Base-by-base conservation (phyloP, 2,329 filamentous ascomycete genomes). In the Aspergillus pseudoglaucus region DNA sequence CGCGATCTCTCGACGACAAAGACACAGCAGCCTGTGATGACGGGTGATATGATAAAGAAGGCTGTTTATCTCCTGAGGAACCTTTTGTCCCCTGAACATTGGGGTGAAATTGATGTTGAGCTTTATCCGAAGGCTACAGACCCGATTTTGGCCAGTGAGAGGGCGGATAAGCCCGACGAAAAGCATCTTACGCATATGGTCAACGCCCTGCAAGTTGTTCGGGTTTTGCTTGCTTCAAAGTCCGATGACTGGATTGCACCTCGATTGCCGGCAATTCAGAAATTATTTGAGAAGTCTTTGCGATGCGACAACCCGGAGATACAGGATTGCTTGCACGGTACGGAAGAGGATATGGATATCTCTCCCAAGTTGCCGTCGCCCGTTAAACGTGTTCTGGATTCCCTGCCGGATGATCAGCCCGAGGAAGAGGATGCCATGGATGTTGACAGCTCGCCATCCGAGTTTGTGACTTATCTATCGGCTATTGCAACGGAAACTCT, bases 51-150 rank as follows among this genome's bases (percentile, higher is more conserved):
- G 57, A 87, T 89, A 66, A 88, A 86, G 68, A 95, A 89, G 67
- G 85, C 90, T 1, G 81, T 97, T 59, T 77, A 84, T 17, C 76
- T 97, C 44, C 77, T 98, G 17, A 82, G 87, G 57, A 90, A 93
- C 59, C 78, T 98, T 33, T 75, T 98, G 20, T 89, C 91, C 49
- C 84, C 88, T 14, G 83, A 85, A 33, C 90, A 90, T 61, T 98
- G 93, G 94, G 86, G 84, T 32, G 90, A 97, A 61, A 75, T 96
- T 30, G 90, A 96, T 44, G 78, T 97, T 17, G 91, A 97, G 59
- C 76, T 97, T 54, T 93, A 96, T 59, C 85, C 87, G 3, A 94
- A 93, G 59, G 85, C 91, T 47, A 93, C 90, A 0, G 90, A 96
- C 54, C 82, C 88, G 38, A 86, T 96, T 47, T 73, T 96, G 10